Evolutionary conservation across 495 filamentous ascomycete species (phyloP).

Genomic region (Daldinia caldariorum): DNA sequence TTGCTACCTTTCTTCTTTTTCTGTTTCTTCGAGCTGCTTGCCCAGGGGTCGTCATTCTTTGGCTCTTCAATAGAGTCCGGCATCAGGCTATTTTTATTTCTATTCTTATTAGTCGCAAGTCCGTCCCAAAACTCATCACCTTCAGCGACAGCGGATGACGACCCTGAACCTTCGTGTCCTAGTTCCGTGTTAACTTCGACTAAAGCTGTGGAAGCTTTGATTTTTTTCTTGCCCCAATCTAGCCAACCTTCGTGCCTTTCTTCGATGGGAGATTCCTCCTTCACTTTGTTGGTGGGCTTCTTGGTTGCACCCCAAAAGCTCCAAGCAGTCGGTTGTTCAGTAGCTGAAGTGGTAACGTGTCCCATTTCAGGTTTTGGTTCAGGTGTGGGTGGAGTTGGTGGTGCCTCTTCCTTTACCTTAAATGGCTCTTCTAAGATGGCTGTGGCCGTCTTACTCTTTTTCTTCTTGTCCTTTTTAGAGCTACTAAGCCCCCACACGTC

Average conservation of each 20-base stretch:
- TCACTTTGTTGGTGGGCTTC: slow-evolving; percentile 46
- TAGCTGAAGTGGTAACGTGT: not conserved
- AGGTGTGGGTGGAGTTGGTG: slow-evolving; percentile 5
- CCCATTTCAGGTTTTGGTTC: not conserved
- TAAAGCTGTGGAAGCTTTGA: slow-evolving; percentile 46
- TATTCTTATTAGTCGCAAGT: slow-evolving; percentile 52
- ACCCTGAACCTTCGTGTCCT: slow-evolving; percentile 31
- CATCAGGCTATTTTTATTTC: slow-evolving; percentile 49
- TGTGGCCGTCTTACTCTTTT: slow-evolving; percentile 29
- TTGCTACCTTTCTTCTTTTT: slow-evolving; percentile 56
- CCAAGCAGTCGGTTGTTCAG: slow-evolving; percentile 48
- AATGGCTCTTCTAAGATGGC: not conserved
- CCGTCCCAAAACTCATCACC: slow-evolving; percentile 51
- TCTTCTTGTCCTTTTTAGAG: slow-evolving; percentile 55
- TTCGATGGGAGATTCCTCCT: slow-evolving; percentile 19
- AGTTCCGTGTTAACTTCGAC: slow-evolving; percentile 49
- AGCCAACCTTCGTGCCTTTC: slow-evolving; percentile 44
- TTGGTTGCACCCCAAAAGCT: slow-evolving; percentile 53
- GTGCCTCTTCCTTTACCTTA: slow-evolving; percentile 21
- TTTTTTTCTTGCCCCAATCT: slow-evolving; percentile 49
- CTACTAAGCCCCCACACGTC: slow-evolving; percentile 45
- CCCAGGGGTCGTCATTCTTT: slow-evolving; percentile 56
- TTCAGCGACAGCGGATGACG: slow-evolving; percentile 29
- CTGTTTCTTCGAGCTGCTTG: slow-evolving; percentile 50
- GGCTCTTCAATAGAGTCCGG: slow-evolving; percentile 60